Percentiles rank a stretch among this genome's conserved stretches.
These are phyloP conservation scores for Tuber umbilicatum DNA, from an alignment of 495 filamentous ascomycete genomes.

Conservation along the genomic window DNA sequence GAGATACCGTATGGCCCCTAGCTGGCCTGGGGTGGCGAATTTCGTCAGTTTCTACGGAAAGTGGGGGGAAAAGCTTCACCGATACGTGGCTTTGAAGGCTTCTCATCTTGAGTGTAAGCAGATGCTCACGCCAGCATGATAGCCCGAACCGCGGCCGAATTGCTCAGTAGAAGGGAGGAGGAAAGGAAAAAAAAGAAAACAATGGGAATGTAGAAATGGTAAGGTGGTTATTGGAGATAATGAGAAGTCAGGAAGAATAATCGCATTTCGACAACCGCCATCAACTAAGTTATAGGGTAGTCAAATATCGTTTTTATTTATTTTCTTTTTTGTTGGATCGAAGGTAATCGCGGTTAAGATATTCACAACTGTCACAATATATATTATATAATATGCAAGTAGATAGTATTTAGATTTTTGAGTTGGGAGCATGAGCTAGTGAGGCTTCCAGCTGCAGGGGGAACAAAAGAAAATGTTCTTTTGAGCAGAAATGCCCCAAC, in stretches of 20 bases:
- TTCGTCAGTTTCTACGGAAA: not conserved
- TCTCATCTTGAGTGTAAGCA: not conserved
- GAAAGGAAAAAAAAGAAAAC: not conserved
- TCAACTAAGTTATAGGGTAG: not conserved
- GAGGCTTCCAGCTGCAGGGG: not conserved
- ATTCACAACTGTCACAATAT: not conserved
- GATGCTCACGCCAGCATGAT: not conserved
- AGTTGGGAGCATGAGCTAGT: not conserved
- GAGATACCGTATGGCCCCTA: not conserved
- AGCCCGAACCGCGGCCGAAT: not conserved
- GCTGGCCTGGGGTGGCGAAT: not conserved
- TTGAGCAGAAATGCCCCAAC: not conserved
- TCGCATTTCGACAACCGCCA: not conserved
- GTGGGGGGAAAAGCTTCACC: not conserved
- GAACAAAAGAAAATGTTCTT: not conserved
- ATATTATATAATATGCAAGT: not conserved
- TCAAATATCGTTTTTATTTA: not conserved
- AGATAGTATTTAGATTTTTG: not conserved
- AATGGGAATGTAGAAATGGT: not conserved
- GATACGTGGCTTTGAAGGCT: not conserved
- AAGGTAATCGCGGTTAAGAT: not conserved
- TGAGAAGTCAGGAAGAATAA: not conserved
- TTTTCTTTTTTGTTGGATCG: not conserved
- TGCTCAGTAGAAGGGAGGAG: not conserved
- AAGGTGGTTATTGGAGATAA: not conserved